A percentile compares a stretch with the other conserved stretches of the same genome.
Conservation (phyloP, 345 rosid species). For the Boechera stricta region DNA sequence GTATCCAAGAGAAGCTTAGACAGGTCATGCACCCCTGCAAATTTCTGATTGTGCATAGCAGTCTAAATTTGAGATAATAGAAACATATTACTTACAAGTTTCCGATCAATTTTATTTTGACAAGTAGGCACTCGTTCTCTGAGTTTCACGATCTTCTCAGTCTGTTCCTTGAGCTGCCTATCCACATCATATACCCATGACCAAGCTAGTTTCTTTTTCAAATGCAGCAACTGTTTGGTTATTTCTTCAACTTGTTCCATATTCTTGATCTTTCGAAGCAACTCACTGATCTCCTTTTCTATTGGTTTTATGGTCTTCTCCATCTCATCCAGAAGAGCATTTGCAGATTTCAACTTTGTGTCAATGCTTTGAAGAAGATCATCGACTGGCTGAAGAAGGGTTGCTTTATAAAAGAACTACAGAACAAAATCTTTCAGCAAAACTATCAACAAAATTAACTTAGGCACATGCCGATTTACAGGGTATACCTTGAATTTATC, state of each 20-base stretch:
- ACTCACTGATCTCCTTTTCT: conserved; percentile 64
- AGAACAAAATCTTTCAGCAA: conserved; percentile 42
- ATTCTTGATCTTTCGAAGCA: conserved; percentile 69
- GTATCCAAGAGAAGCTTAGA: conserved; percentile 15
- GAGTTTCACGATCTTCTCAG: conserved; percentile 57
- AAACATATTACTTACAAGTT: conserved; percentile 56
- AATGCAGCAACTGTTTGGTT: conserved; percentile 59
- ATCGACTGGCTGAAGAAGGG: conserved; percentile 88
- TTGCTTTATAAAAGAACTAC: conserved; percentile 92
- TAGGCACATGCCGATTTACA: background rate
- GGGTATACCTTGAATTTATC: conserved; percentile 82
- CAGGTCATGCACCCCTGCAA: conserved; percentile 8
- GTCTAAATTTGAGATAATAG: background rate
- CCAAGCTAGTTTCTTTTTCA: conserved; percentile 91
- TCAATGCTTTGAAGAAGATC: conserved; percentile 66
- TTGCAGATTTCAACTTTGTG: conserved; percentile 59
- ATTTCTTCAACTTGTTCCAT: conserved; percentile 82
- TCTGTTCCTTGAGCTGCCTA: conserved; percentile 61
- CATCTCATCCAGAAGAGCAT: conserved; percentile 61
- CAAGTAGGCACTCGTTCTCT: conserved; percentile 78
- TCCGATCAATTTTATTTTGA: conserved; percentile 74
- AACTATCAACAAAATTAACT: conserved; percentile 16
- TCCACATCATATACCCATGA: conserved; percentile 86
- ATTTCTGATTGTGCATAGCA: background rate
- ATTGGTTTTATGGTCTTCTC: conserved; percentile 70